Conservation (phyloP, 1,139 yeast genomes). For the Torulaspora globosa region DNA sequence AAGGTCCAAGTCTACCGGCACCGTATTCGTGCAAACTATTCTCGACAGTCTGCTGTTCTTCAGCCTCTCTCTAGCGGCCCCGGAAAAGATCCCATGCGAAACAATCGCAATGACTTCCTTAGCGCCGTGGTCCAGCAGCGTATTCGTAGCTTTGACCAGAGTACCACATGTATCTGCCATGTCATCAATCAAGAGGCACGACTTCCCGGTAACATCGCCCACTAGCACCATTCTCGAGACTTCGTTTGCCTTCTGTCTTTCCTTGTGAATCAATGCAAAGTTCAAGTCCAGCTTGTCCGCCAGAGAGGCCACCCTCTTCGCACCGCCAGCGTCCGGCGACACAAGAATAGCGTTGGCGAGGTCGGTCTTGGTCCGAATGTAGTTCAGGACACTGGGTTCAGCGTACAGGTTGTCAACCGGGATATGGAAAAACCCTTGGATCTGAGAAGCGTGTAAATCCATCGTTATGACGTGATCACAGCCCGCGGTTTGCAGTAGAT, state of each 20-base stretch:
- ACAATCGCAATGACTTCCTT: slow-evolving; percentile 70
- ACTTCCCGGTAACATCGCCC: slow-evolving; percentile 69
- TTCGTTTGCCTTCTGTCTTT: slow-evolving; percentile 75
- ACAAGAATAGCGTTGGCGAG: slow-evolving; percentile 65
- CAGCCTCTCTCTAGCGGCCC: slow-evolving; percentile 61
- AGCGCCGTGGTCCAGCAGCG: slow-evolving; percentile 59
- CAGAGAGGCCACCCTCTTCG: slow-evolving; percentile 73
- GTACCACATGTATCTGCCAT: slow-evolving; percentile 89
- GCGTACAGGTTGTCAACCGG: slow-evolving; percentile 82
- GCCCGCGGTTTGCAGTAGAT: slow-evolving; percentile 72
- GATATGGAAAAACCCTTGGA: slow-evolving; percentile 75
- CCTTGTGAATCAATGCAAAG: slow-evolving; percentile 78
- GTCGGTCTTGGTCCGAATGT: slow-evolving; percentile 54
- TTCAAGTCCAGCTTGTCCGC: slow-evolving; percentile 74
- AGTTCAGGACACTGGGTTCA: slow-evolving; percentile 69
- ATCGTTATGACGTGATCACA: slow-evolving; percentile 77
- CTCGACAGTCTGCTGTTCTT: slow-evolving; percentile 55
- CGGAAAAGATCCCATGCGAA: slow-evolving; percentile 75
- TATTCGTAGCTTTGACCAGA: slow-evolving; percentile 64
- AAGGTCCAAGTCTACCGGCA: slow-evolving; percentile 62
- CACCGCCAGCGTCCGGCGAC: slow-evolving; percentile 86
- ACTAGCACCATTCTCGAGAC: slow-evolving; percentile 74
- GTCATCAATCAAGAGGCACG: slow-evolving; percentile 71
- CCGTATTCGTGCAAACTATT: slow-evolving; percentile 71
- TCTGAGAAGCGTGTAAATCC: slow-evolving; percentile 83